Evolutionary conservation across 176 grass and related monocot species (phyloP).

Genomic region (Poa annua): DNA sequence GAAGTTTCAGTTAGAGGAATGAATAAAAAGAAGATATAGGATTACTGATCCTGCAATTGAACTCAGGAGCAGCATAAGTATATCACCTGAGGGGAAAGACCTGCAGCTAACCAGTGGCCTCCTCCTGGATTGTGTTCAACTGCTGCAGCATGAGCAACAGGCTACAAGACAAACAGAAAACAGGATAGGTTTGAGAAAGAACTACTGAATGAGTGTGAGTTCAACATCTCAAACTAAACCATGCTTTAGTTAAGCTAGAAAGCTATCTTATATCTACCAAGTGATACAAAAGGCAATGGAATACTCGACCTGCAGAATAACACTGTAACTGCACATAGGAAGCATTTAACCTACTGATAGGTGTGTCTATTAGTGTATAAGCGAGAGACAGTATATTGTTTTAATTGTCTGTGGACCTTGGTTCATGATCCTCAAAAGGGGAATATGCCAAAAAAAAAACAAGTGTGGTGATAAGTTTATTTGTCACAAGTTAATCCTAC

Average conservation of each 20-base stretch:
- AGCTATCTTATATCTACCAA: constrained; percentile 4
- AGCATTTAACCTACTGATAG: constrained; percentile 18
- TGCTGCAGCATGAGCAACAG: constrained; percentile 74
- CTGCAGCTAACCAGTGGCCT: constrained; percentile 89
- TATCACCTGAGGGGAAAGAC: constrained; percentile 93
- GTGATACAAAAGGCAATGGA: constrained; percentile 6
- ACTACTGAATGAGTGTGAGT: constrained; percentile 16
- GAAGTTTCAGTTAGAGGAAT: constrained; percentile 8
- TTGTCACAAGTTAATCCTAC: constrained; percentile 18
- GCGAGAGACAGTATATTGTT: background rate
- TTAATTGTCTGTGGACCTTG: background rate
- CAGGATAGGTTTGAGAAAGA: constrained; percentile 17
- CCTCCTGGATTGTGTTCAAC: constrained; percentile 94
- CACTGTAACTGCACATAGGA: background rate
- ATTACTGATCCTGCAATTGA: constrained; percentile 39
- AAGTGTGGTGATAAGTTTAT: background rate
- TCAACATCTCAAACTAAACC: constrained; percentile 23
- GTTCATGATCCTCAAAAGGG: background rate
- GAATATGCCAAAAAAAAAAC: constrained; percentile 19
- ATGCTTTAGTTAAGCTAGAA: constrained; percentile 9
- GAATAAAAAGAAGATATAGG: constrained; percentile 27
- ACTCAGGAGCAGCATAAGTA: constrained; percentile 9
- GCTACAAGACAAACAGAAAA: constrained; percentile 62
- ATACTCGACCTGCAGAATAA: constrained; percentile 27
- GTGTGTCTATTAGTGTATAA: background rate